Base-by-base conservation (phyloP, 768 basidiomycete genomes). In the Saitozyma sp. region DNA sequence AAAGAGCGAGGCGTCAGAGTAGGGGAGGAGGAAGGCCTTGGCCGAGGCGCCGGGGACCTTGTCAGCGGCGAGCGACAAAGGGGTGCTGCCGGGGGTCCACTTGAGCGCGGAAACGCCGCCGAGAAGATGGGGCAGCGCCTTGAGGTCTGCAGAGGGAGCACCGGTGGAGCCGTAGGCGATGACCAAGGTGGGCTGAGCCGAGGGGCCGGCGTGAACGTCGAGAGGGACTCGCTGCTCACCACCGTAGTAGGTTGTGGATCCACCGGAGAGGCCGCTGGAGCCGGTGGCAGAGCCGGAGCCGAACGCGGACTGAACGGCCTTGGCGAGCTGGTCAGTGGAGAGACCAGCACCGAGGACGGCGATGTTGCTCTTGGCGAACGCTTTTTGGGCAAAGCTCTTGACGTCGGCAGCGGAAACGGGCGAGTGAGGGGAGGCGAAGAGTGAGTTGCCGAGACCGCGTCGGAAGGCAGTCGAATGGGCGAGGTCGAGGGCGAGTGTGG, bases 381-480 rank as follows among this genome's bases (percentile, higher is more conserved):
- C 87, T 58, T 85, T 80, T 39, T 84, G 78, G 65, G 92, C 92
- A 72, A 85, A 93, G 2, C 84, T 81, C 75, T 88, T 87, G 72
- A 95, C 84, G 67, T 91, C 79, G 37, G 71, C 67, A 56, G 72
- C 76, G 61, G 70, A 69, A 50, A 83, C 79, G 68, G 84, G 81
- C 62, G 81, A 81, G 75, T 90, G 87, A 14, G 86, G 82, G n/a
- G 88, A 82, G 17, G 92, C 89, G 80, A 91, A 92, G 63, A 97
- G 85, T 20, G 94, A 89, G 69, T 89, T 85, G 70, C 95, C 95
- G 71, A 98, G 92, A 14, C 95, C 95, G 49, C 83, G 84, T 74
- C 94, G 92, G 89, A 98, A 99, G 50, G 95, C 94, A 61, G 94
- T 83, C 50, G 85, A 80, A 78, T 98, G 95, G 5, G 92, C 93